Percentiles rank a stretch among this genome's conserved stretches.
These are phyloP conservation scores for Xylaria hypoxylon DNA, from an alignment of 2,329 filamentous ascomycete genomes.

Conservation along the genomic window DNA sequence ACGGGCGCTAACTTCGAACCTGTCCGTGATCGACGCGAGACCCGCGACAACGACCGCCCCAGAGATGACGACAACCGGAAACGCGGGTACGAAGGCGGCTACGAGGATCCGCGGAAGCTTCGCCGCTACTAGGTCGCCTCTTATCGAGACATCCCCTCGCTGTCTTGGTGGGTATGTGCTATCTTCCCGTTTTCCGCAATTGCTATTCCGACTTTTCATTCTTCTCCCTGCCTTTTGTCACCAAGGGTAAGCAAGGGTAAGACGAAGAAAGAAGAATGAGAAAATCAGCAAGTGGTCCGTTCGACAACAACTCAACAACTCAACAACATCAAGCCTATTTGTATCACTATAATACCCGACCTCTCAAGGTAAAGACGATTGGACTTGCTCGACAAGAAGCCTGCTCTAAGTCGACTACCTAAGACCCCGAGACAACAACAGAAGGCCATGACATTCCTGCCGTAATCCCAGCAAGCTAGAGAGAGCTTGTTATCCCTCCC, in stretches of 20 bases:
- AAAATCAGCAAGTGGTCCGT: constrained; percentile 26
- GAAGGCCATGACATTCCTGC: constrained; percentile 10
- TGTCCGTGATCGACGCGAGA: constrained; percentile 72
- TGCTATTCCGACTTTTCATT: constrained; percentile 51
- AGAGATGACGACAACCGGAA: constrained; percentile 71
- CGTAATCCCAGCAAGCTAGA: constrained; percentile 22
- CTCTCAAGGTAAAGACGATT: constrained; percentile 39
- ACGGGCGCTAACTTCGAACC: constrained; percentile 81
- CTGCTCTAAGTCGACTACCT: constrained; percentile 15
- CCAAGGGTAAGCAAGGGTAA: constrained; percentile 55
- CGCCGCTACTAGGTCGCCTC: constrained; percentile 64
- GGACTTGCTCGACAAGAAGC: constrained; percentile 17
- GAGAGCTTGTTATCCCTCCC: constrained; percentile 35
- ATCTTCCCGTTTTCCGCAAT: constrained; percentile 49
- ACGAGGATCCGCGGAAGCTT: constrained; percentile 80
- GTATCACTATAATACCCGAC: constrained; percentile 38
- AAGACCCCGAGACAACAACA: constrained; percentile 4
- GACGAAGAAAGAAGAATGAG: constrained; percentile 40
- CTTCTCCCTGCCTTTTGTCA: constrained; percentile 50
- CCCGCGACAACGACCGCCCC: constrained; percentile 66
- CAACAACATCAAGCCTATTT: constrained; percentile 30
- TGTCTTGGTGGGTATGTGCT: constrained; percentile 61
- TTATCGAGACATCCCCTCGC: constrained; percentile 55
- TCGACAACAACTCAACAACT: constrained; percentile 19
- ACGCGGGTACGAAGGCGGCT: constrained; percentile 80